These are phyloP conservation scores for Skeletonema marinoi DNA, from an alignment of 108 stramenopile species.

Conservation along the genomic window DNA sequence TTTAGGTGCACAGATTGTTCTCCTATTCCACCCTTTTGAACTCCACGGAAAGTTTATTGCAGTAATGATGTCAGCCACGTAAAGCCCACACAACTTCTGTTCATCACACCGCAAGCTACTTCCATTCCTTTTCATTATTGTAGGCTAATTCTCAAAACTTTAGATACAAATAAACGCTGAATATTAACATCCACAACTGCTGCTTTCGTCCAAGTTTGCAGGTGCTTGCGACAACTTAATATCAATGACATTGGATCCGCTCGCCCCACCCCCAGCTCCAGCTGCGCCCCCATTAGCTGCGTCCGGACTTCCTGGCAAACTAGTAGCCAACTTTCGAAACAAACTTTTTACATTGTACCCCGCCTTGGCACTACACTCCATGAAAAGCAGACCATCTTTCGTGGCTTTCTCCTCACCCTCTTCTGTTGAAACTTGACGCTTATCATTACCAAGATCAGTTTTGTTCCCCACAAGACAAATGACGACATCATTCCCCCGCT, in stretches of 20 bases:
- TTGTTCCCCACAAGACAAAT: slow-evolving; percentile 99
- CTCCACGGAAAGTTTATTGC: neutral
- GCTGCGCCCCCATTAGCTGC: slow-evolving; percentile 49
- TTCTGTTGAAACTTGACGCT: slow-evolving; percentile 94
- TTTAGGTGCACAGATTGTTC: neutral
- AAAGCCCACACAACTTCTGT: neutral
- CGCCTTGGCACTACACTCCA: slow-evolving; percentile 98
- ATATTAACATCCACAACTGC: slow-evolving; percentile 79
- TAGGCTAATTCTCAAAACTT: neutral
- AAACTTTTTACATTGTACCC: slow-evolving; percentile 97
- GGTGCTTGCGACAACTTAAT: slow-evolving; percentile 92
- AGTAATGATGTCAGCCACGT: neutral
- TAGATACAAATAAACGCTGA: neutral
- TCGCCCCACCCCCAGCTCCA: slow-evolving; percentile 34
- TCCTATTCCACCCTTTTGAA: neutral
- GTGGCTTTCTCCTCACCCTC: slow-evolving; percentile 97
- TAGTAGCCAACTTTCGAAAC: slow-evolving; percentile 96
- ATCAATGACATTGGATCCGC: slow-evolving; percentile 88
- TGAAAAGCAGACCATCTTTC: slow-evolving; percentile 94
- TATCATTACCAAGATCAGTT: slow-evolving; percentile 96
- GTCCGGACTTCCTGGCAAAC: slow-evolving; percentile 92
- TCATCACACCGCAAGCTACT: neutral
- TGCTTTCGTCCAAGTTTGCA: slow-evolving; percentile 89
- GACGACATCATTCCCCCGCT: slow-evolving; percentile 97
- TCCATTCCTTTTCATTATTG: neutral